Evolutionary conservation across 495 filamentous ascomycete genomes (phyloP), one percentile per base, ranked within the genome.

Genomic region (Schizothecium vesticola): DNA sequence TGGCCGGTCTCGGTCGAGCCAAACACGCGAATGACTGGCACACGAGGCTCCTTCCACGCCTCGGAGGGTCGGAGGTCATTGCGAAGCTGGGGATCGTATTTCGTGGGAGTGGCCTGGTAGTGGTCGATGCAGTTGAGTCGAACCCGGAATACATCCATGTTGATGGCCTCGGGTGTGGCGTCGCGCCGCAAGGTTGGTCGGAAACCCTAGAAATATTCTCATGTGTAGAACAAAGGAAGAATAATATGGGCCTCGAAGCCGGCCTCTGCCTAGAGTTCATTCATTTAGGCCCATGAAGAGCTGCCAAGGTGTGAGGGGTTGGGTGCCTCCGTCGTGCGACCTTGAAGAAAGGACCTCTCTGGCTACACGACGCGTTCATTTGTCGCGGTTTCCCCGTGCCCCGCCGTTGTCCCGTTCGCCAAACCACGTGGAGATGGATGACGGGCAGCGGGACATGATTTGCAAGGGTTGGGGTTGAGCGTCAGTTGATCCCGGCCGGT

Each of bases 1-100:
- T 99, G 94, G 2, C 96, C 96, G 0, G 93, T 92, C 77, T 97
- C 96, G 3, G 95, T 97, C 5, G 93, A 88, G 0, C 95, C 96
- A 77, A 97, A 99, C 22, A 95, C 86, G 69, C 95, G 88, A 61
- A 99, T 90, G 24, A 98, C 88, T 1, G 95, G 96, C 10, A 98
- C 88, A 64, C 85, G 89, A 1, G 91, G 88, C 43, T 86, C 84
- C 64, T 84, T 89, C 69, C 72, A 82, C 75, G 76, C 77, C 77
- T 82, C 84, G 55, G 77, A 81, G 66, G 77, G 79, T 6, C 69
- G 80, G 19, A 83, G 77, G 75, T 87, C 81, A 64, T 82, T 85
- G 66, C 88, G 88, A 67, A 98, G 80, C 55, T 82, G 82, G 69
- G 95, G 94, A 75, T 98, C 96, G 76, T 97, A 90, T 69, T 85